A percentile compares a stretch with the other conserved stretches of the same genome.
Evolutionary conservation across 23 red algal species (phyloP).

Genomic region (Gracilaria caudata): DNA sequence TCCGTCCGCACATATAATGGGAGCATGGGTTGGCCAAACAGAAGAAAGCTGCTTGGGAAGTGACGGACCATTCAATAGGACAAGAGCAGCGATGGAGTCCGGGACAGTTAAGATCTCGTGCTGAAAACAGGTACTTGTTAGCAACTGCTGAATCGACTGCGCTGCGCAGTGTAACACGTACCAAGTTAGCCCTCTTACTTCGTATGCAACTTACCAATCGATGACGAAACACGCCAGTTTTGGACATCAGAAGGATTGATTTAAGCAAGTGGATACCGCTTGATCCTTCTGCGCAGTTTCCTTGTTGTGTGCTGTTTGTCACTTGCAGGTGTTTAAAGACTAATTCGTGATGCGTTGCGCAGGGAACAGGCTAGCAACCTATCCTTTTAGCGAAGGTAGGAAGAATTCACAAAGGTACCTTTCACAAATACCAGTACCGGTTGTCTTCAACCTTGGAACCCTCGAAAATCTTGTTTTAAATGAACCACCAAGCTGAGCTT

Average conservation of each 20-base stretch:
- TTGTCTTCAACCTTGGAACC: no score
- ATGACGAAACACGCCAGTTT: neutral
- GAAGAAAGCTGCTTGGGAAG: constrained; percentile 2
- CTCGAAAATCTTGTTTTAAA: no score
- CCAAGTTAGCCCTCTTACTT: neutral
- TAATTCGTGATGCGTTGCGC: no score
- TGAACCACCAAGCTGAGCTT: no score
- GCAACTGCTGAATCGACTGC: neutral
- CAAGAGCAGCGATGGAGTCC: constrained; percentile 39
- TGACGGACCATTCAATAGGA: constrained; percentile 47
- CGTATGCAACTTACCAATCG: constrained; percentile 12
- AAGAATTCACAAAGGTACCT: no score
- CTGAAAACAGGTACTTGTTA: neutral
- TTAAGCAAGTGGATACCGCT: neutral
- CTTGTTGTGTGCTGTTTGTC: no score
- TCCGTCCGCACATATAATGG: constrained; percentile 58
- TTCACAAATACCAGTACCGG: no score
- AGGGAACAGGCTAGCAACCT: no score
- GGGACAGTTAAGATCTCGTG: constrained; percentile 2
- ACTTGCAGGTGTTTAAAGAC: no score
- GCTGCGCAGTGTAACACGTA: no score
- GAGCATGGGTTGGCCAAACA: constrained; percentile 19
- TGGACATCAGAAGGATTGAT: neutral
- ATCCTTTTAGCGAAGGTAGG: no score
- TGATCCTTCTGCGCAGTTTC: neutral